Percentiles rank a stretch among this genome's conserved stretches.
phyloP scores from a whole-genome alignment of 1,284 basidiomycete species.

The Tetrapyrgos nigripes region DNA sequence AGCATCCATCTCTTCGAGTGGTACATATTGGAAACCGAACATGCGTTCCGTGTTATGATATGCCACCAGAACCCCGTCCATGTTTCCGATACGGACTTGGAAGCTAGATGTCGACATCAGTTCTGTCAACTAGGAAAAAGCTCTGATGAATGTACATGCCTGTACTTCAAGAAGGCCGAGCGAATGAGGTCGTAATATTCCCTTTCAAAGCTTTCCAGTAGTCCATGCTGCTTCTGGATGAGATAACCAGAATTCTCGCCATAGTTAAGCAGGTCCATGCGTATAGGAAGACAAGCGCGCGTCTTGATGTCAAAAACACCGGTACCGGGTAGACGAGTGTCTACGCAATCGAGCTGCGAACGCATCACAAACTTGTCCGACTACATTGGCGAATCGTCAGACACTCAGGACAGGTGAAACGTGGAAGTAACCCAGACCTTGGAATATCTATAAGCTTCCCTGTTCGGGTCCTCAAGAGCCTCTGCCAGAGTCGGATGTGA shows the following conservation, averaged over 20 bases:
- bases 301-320: constrained; percentile 98
- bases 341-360: constrained; percentile 92
- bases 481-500: constrained; percentile 40
- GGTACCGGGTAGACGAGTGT: constrained; percentile 83
- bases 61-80: constrained; percentile 96
- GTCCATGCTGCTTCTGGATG: constrained; percentile 68
- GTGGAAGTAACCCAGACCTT: constrained; percentile 54
- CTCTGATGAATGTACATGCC: constrained; percentile 45
- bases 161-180: constrained; percentile 95
- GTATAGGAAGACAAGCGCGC: constrained; percentile 84
- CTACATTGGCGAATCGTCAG: constrained; percentile 45
- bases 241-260: constrained; percentile 84
- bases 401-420: background rate
- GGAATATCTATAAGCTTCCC: constrained; percentile 85
- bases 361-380: constrained; percentile 87
- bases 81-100: constrained; percentile 95
- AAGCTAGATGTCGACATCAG: constrained; percentile 70
- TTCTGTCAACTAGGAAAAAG: background rate
- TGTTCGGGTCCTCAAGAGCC: constrained; percentile 43
- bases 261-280: constrained; percentile 88
- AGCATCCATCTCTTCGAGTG: constrained; percentile 88
- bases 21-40: constrained; percentile 96
- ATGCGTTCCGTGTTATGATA: constrained; percentile 93
- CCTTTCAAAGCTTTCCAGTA: constrained; percentile 80
- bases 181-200: constrained; percentile 95